phyloP scores from a whole-genome alignment of 2,329 filamentous ascomycete species.

The Cephalotrichum gorgonifer region DNA sequence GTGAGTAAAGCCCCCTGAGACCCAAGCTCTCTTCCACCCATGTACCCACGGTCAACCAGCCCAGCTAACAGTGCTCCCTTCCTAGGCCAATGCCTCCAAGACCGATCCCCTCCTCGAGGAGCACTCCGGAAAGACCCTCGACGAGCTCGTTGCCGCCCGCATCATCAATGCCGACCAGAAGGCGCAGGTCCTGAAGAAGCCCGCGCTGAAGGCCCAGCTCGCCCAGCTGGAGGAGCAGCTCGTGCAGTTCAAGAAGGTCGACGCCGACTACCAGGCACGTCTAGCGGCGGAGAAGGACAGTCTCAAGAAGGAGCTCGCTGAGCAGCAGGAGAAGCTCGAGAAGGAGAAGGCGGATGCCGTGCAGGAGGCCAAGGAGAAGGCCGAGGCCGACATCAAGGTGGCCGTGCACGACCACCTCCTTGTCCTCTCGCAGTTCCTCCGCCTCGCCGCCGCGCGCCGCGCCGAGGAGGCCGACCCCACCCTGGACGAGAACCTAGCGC shows the following conservation, averaged over 20 bases:
- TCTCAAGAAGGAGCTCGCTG: conserved; percentile 40
- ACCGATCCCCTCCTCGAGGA: conserved; percentile 60
- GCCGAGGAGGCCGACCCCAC: conserved; percentile 55
- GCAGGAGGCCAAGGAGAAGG: conserved; percentile 43
- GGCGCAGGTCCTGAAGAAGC: conserved; percentile 68
- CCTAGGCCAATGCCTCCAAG: conserved; percentile 59
- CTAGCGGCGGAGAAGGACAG: conserved; percentile 48
- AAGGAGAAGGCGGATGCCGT: conserved; percentile 43
- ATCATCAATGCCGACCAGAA: conserved; percentile 77
- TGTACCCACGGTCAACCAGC: background rate
- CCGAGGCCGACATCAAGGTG: conserved; percentile 41
- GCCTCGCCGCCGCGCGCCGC: conserved; percentile 66
- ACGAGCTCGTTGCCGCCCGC: conserved; percentile 59
- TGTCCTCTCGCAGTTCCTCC: conserved; percentile 67
- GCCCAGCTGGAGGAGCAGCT: conserved; percentile 65
- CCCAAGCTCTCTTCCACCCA: background rate
- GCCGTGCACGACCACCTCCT: conserved; percentile 55
- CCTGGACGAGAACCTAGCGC: conserved; percentile 65
- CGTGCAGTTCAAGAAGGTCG: conserved; percentile 63
- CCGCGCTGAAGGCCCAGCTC: conserved; percentile 57
- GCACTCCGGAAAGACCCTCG: conserved; percentile 59
- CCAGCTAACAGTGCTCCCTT: background rate
- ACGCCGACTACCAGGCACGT: conserved; percentile 58
- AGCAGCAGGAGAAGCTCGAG: conserved; percentile 38
- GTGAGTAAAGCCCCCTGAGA: conserved; percentile 40